Evolutionary conservation across 192 early-diverging fungal species (phyloP).

Genomic region (Helicostylum pulchrum): DNA sequence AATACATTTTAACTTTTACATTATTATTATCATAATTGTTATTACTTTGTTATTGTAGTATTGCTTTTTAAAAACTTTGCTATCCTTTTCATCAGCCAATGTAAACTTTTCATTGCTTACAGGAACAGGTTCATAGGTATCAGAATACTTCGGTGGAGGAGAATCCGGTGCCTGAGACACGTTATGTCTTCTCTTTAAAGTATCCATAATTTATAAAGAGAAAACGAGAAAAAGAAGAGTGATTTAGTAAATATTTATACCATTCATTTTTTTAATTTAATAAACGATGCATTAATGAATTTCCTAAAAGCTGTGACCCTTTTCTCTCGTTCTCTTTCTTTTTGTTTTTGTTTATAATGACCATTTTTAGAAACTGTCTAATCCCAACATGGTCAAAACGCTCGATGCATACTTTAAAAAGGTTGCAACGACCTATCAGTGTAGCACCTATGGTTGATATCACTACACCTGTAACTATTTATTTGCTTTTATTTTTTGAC

Average conservation of each 20-base stretch:
- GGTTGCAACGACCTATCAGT: slow-evolving; percentile 19
- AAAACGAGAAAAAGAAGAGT: background rate
- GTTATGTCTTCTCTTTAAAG: slow-evolving; percentile 11
- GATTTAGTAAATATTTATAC: background rate
- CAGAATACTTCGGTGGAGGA: slow-evolving; percentile 10
- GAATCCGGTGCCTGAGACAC: background rate
- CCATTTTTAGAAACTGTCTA: background rate
- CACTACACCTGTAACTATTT: slow-evolving; percentile 54
- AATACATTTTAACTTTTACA: no score
- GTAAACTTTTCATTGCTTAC: background rate
- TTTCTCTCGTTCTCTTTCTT: background rate
- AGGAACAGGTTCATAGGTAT: slow-evolving; percentile 1
- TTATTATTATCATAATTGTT: no score
- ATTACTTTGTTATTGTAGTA: background rate
- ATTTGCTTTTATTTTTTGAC: background rate
- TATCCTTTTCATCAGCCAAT: background rate
- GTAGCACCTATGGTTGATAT: slow-evolving; percentile 81
- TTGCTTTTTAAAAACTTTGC: background rate
- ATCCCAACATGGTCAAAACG: background rate
- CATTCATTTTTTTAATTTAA: slow-evolving; percentile 1
- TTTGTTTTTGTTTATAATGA: background rate
- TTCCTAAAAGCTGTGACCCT: background rate
- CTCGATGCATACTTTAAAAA: background rate
- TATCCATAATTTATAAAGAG: background rate
- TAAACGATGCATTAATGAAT: background rate